Evolutionary conservation across 2,329 filamentous ascomycete species (phyloP).

Genomic region (Aspergillus sp.): DNA sequence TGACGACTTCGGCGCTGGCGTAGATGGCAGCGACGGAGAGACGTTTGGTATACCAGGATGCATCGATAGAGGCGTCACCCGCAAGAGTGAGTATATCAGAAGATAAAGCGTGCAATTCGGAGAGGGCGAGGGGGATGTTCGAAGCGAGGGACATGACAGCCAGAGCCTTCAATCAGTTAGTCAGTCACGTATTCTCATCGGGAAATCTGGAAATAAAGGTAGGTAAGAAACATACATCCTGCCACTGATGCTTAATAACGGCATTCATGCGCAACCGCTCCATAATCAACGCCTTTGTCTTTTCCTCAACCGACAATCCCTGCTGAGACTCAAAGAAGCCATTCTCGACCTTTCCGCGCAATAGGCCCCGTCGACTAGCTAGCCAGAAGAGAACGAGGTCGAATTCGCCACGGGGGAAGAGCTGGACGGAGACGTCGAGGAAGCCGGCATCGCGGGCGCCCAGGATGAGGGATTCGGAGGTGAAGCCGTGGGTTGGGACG

Average conservation of each 20-base stretch:
- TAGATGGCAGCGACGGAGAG: slow-evolving; percentile 62
- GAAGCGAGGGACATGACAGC: slow-evolving; percentile 83
- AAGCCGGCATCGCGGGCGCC: slow-evolving; percentile 83
- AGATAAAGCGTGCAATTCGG: slow-evolving; percentile 74
- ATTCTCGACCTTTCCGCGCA: slow-evolving; percentile 31
- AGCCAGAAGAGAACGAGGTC: slow-evolving; percentile 60
- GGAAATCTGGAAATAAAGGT: slow-evolving; percentile 3
- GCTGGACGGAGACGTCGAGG: slow-evolving; percentile 76
- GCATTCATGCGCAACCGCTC: slow-evolving; percentile 71
- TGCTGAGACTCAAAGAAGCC: slow-evolving; percentile 16
- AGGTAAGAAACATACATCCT: slow-evolving; percentile 61
- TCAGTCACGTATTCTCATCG: slow-evolving; percentile 1
- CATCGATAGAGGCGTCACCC: slow-evolving; percentile 76
- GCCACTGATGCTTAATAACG: slow-evolving; percentile 71
- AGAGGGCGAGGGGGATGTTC: slow-evolving; percentile 69
- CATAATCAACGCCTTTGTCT: slow-evolving; percentile 68
- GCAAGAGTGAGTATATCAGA: slow-evolving; percentile 91
- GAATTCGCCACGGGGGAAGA: slow-evolving; percentile 76
- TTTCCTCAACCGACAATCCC: slow-evolving; percentile 51
- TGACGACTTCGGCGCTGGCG: slow-evolving; percentile 80
- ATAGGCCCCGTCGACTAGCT: slow-evolving; percentile 34
- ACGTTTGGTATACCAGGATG: slow-evolving; percentile 79
- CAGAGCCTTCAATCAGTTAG: slow-evolving; percentile 58
- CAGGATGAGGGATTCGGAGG: slow-evolving; percentile 63
- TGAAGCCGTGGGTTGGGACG: slow-evolving; percentile 80